phyloP scores from a whole-genome alignment of 2,329 filamentous ascomycete genomes.

The Ascochyta viciae-villosae region DNA sequence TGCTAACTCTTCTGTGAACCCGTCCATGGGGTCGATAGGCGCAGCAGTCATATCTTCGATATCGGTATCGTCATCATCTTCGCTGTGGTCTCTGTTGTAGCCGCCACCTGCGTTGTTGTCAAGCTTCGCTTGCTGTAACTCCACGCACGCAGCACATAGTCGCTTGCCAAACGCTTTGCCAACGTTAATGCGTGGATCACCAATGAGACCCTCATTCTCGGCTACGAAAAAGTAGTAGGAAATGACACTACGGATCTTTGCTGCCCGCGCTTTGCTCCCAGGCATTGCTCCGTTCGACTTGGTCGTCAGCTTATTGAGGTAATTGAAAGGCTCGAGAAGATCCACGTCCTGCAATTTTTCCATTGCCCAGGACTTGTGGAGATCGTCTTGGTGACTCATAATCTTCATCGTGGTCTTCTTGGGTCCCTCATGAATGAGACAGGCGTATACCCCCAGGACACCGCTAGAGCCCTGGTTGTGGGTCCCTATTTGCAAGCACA shows the following conservation, averaged over 20 bases:
- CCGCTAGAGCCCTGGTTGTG: background rate
- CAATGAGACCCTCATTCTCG: conserved; percentile 18
- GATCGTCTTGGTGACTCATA: background rate
- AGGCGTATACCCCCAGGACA: background rate
- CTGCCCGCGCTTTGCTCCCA: background rate
- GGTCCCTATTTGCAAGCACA: background rate
- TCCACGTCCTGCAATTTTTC: background rate
- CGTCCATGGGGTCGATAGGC: background rate
- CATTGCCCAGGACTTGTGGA: background rate
- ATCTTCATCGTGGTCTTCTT: background rate
- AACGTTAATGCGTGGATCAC: background rate
- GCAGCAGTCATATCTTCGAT: background rate
- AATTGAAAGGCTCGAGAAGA: conserved; percentile 4
- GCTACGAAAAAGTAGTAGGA: conserved; percentile 23
- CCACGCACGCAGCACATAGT: conserved; percentile 4
- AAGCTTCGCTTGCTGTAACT: background rate
- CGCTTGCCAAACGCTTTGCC: conserved; percentile 1
- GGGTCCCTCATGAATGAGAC: background rate
- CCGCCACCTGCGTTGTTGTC: background rate
- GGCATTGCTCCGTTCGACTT: background rate
- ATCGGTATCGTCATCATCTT: background rate
- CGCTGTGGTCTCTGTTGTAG: background rate
- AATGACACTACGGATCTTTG: conserved; percentile 14
- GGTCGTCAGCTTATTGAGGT: conserved; percentile 7
- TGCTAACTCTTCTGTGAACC: background rate